Evolutionary conservation across 495 filamentous ascomycete species (phyloP).

Genomic region (Xylaria acuta): DNA sequence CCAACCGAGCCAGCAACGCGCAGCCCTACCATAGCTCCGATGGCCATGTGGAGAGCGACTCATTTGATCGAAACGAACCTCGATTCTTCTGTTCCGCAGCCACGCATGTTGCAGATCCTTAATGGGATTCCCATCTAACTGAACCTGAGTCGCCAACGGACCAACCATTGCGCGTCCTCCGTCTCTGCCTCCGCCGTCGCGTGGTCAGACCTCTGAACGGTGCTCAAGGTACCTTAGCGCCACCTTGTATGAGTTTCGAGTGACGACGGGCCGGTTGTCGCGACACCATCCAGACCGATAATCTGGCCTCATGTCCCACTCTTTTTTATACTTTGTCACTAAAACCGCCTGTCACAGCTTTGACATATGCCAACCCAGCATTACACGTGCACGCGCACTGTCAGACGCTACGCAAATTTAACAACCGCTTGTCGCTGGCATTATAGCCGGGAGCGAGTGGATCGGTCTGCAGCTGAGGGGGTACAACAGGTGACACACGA

Average conservation of each 20-base stretch:
- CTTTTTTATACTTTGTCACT: constrained; percentile 14
- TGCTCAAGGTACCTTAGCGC: background rate
- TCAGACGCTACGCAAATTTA: constrained; percentile 15
- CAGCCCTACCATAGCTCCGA: background rate
- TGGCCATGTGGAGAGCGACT: background rate
- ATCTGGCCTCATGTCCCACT: constrained; percentile 19
- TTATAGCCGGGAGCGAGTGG: constrained; percentile 7
- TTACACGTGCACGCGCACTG: background rate
- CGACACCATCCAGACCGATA: constrained; percentile 14
- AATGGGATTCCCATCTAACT: background rate
- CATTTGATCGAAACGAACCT: background rate
- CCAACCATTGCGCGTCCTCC: background rate
- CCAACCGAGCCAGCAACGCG: background rate
- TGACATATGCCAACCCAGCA: background rate
- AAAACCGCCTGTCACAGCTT: constrained; percentile 8
- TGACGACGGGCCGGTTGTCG: constrained; percentile 7
- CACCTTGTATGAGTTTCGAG: background rate
- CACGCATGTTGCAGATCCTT: background rate
- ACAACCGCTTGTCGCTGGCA: constrained; percentile 7
- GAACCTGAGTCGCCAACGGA: background rate
- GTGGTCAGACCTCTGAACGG: constrained; percentile 10
- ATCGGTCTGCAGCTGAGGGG: constrained; percentile 1
- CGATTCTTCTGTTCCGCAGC: background rate
- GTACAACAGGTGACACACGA: background rate
- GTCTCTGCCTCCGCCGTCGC: background rate